Base-by-base conservation (phyloP, 2,329 filamentous ascomycete genomes). In the Sporothrix curviconia region DNA sequence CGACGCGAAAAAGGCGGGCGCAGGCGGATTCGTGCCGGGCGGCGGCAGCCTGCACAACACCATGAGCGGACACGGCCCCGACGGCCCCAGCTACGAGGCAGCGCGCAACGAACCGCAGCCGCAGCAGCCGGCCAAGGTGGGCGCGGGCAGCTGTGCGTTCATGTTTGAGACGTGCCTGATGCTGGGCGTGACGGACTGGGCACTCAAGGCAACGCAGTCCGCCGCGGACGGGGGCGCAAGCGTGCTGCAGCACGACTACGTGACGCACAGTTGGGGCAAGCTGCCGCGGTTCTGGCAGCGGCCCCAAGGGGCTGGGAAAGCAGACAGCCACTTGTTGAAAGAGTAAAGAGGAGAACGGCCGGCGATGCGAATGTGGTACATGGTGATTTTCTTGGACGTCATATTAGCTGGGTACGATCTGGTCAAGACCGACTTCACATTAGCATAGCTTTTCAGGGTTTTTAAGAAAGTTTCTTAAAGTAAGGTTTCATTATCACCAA, bases 221-320 rank as follows among this genome's bases (percentile, higher is more conserved):
- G 80, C 69, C 17, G 39, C 34, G 1, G 17, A n/a, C n/a, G n/a
- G 3, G 4, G 46, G 4, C 3, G 34, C 14, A 24, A 52, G 57
- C 14, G 81, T 82, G 69, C 76, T 81, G 15, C 80, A 83, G 73
- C 77, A 83, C 63, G 81, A 81, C 57, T 95, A 94, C 67, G 91
- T 84, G 67, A 82, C 85, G 58, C 87, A 95, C 75, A 92, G 88
- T 68, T 96, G 90, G 90, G 84, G 78, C 28, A 79, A 79, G 0
- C 60, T 63, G 42, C 34, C 49, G 46, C 60, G 58, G 37, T 49
- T 52, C 49, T 63, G 62, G 62, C 12, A 53, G 37, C 49, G 58
- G 55, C 60, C 61, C 1, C 53, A 12, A 4, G 49, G 39, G 15
- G 43, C 19, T 1, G 40, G 19, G 34, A 42, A 25, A 15, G 40